Evolutionary conservation across 768 basidiomycete species (phyloP), one percentile per base, ranked within the genome.

Genomic region (Naganishia kalamii): DNA sequence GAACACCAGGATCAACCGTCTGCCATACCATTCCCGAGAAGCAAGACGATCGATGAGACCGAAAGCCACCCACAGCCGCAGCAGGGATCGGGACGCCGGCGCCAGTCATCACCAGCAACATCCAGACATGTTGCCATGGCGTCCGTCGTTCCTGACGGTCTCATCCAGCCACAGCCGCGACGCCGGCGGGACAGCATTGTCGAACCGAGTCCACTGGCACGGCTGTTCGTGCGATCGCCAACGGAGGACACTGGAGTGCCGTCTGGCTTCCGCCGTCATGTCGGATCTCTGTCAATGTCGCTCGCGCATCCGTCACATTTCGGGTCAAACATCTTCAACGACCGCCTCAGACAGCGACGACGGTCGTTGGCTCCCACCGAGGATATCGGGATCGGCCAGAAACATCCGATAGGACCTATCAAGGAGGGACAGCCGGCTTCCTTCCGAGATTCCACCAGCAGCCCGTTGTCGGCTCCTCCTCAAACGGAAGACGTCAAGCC

Each of bases 181-280:
- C 69, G 67, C 0, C 51, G 76, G 10, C 62, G 75, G 30, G 72
- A 74, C 32, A 71, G 69, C 51, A 73, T 73, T 3, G 70, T 74
- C n/a, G 77, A 75, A 43, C 75, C 75, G 0, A 72, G 70, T 61
- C 77, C 77, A 0, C 65, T 78, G 6, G 77, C 77, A 6, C 60
- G 75, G 35, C 65, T 78, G 5, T 78, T 78, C 64, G 68, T 76
- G 17, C 43, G 62, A 11, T 62, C 52, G 25, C 63, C 62, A 21
- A 62, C 68, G 50, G 60, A 37, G 15, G 72, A 65, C 47, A 65
- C 21, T 60, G 63, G 23, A 63, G 54, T 37, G 15, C 67, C 62
- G 54, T 33, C 37, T 47, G 23, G 54, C n/a, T 13, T 60, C 54
- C 63, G 60, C 3, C 60, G 41, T 40, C 25, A 21, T 13, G 35